A percentile compares a stretch with the other conserved stretches of the same genome.
Conservation (phyloP, 352 stramenopile species). For the Phytophthora lateralis region DNA sequence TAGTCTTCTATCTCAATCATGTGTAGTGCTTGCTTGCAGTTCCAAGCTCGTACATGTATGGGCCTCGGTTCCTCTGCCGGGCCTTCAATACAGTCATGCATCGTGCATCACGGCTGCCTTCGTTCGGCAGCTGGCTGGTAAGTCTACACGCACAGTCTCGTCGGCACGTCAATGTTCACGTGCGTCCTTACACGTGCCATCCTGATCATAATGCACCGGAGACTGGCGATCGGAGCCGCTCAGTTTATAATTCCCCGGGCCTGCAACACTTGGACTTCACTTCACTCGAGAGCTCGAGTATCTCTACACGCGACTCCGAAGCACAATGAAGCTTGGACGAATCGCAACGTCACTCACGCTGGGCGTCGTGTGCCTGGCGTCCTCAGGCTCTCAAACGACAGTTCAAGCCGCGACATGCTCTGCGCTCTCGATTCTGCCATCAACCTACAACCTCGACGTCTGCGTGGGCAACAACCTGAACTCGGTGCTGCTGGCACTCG, state of each 20-base stretch:
- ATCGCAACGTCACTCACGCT: constrained; percentile 16
- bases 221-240: background rate
- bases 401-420: constrained; percentile 25
- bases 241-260: constrained; percentile 28
- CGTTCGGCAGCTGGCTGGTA: no score
- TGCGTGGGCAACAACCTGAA: constrained; percentile 52
- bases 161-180: no score
- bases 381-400: constrained; percentile 6
- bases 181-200: no score
- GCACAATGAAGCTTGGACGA: constrained; percentile 31
- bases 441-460: constrained; percentile 43
- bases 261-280: background rate
- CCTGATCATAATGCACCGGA: constrained; percentile 8
- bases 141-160: no score
- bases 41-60: no score
- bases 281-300: constrained; percentile 10
- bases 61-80: no score
- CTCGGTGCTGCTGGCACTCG: constrained; percentile 32
- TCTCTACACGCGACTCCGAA: background rate
- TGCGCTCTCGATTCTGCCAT: constrained; percentile 37
- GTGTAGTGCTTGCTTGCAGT: no score
- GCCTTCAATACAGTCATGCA: no score
- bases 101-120: no score
- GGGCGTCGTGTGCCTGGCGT: constrained; percentile 14
- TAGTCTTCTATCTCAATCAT: no score